Evolutionary conservation across 2,329 filamentous ascomycete species (phyloP).

Genomic region (Rhexocercosporidium sp.): DNA sequence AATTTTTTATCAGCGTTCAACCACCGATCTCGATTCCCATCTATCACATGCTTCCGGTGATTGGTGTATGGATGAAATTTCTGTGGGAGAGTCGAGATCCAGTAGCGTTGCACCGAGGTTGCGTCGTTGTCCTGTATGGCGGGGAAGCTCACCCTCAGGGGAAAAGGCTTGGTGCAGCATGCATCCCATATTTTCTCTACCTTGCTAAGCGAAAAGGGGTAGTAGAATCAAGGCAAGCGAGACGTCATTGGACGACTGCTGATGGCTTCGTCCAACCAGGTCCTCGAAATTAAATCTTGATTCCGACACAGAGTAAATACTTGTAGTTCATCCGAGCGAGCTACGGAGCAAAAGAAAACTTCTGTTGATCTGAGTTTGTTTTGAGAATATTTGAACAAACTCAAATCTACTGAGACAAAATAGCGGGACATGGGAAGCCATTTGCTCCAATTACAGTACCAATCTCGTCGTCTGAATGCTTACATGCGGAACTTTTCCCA

Average conservation of each 20-base stretch:
- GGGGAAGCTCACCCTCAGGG: constrained; percentile 3
- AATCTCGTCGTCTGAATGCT: too few species aligned
- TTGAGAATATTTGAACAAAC: too few species aligned
- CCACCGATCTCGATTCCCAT: background rate
- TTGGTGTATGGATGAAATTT: background rate
- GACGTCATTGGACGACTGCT: background rate
- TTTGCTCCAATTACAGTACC: too few species aligned
- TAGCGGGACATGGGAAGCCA: too few species aligned
- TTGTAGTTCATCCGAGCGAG: too few species aligned
- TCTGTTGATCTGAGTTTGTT: too few species aligned
- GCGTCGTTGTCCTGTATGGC: constrained; percentile 1
- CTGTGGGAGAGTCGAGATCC: background rate
- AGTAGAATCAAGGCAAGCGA: background rate
- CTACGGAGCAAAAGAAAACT: too few species aligned
- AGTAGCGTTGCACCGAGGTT: constrained; percentile 4
- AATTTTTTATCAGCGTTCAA: background rate
- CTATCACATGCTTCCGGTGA: background rate
- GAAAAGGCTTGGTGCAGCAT: background rate
- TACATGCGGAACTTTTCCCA: too few species aligned
- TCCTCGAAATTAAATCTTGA: background rate
- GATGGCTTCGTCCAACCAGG: background rate
- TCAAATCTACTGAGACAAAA: too few species aligned
- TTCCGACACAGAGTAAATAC: too few species aligned
- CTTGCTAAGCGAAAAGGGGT: constrained; percentile 2
- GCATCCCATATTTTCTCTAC: background rate